Percentiles rank a stretch among this genome's conserved stretches.
Evolutionary conservation across 257 asterid species (phyloP).

Genomic region (Penstemon barbatus): DNA sequence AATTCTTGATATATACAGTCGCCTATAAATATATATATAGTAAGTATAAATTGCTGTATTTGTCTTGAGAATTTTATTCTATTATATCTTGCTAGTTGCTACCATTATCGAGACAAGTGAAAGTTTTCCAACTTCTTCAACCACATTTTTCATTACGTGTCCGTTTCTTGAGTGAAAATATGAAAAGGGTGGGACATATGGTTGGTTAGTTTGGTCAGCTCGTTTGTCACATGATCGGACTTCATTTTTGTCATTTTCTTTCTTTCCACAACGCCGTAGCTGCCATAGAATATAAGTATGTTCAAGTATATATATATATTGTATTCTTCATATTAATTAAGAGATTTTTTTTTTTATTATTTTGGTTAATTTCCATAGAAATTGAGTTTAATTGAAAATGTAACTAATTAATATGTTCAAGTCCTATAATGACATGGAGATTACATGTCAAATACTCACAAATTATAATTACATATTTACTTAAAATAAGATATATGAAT

Average conservation of each 20-base stretch:
- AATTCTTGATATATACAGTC: too few species aligned
- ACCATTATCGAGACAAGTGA: constrained; percentile 27
- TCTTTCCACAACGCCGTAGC: neutral
- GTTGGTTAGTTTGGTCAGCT: constrained; percentile 31
- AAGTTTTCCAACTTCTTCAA: constrained; percentile 26
- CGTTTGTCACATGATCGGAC: constrained; percentile 28
- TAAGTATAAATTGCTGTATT: neutral
- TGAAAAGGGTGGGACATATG: constrained; percentile 23
- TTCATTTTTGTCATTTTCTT: constrained; percentile 1
- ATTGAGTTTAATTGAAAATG: too few species aligned
- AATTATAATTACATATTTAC: too few species aligned
- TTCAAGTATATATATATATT: neutral
- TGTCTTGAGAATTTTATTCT: neutral
- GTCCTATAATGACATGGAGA: too few species aligned
- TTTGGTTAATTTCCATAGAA: too few species aligned
- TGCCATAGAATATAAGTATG: neutral
- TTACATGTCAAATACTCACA: too few species aligned
- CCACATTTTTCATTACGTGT: constrained; percentile 34
- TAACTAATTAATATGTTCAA: too few species aligned
- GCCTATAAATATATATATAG: too few species aligned
- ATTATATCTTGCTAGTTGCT: constrained; percentile 19
- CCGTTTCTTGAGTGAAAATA: constrained; percentile 4
- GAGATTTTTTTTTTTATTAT: too few species aligned
- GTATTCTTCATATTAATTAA: neutral
- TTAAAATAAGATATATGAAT: too few species aligned